Conservation (phyloP, 768 basidiomycete genomes). For the Favolaschia claudopus region DNA sequence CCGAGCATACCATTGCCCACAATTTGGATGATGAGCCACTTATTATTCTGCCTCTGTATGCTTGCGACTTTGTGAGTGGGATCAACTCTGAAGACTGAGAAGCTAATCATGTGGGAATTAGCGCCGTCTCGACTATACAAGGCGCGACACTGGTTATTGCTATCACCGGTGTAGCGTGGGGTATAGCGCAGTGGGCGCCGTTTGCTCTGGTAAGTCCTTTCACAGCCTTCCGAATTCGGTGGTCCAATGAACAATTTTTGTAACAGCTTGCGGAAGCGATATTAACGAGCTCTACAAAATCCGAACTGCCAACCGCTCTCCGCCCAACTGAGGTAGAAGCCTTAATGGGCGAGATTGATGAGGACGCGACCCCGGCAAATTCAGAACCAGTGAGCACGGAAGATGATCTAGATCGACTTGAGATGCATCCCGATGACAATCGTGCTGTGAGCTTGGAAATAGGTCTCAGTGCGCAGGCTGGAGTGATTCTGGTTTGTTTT, state of each 20-base stretch:
- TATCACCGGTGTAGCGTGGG: slow-evolving; percentile 88
- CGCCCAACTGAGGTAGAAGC: no score
- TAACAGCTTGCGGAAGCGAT: slow-evolving; percentile 84
- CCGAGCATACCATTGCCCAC: slow-evolving; percentile 68
- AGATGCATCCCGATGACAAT: no score
- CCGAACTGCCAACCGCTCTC: no score
- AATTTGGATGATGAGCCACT: slow-evolving; percentile 82
- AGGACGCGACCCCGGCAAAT: no score
- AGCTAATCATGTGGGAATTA: slow-evolving; percentile 39
- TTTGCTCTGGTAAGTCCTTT: slow-evolving; percentile 80
- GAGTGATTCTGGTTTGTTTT: slow-evolving; percentile 78
- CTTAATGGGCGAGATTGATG: no score
- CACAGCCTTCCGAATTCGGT: neutral
- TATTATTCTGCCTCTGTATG: slow-evolving; percentile 81
- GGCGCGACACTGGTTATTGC: slow-evolving; percentile 81
- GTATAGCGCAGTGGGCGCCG: slow-evolving; percentile 91
- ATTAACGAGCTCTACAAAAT: slow-evolving; percentile 66
- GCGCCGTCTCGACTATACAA: slow-evolving; percentile 71
- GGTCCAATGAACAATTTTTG: neutral
- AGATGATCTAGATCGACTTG: no score
- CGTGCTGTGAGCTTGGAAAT: slow-evolving; percentile 24
- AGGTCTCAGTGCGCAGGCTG: slow-evolving; percentile 80
- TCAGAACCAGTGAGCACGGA: no score
- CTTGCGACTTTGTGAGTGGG: slow-evolving; percentile 78
- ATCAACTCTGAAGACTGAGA: neutral